phyloP scores from a whole-genome alignment of 2,329 filamentous ascomycete genomes.

The Xenoacremonium recifei region DNA sequence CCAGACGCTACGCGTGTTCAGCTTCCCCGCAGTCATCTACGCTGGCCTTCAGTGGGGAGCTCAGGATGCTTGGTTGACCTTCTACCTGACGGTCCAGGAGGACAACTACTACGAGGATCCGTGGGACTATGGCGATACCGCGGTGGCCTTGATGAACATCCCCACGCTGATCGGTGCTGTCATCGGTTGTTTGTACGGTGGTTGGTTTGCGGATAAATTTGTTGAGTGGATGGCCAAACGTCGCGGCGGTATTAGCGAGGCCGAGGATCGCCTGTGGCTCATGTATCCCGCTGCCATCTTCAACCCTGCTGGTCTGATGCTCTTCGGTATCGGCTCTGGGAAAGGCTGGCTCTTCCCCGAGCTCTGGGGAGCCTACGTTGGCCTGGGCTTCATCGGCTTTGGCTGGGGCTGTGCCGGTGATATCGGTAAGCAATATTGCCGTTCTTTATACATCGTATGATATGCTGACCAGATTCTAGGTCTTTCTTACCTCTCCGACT shows the following conservation, averaged over 20 bases:
- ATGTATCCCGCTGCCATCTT: constrained; percentile 9
- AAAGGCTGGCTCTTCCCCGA: constrained; percentile 8
- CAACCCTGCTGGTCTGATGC: constrained; percentile 5
- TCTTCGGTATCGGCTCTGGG: constrained; percentile 7
- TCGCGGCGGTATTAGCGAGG: constrained; percentile 7
- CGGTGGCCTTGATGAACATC: constrained; percentile 9
- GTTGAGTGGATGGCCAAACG: constrained; percentile 5
- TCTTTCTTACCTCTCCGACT: constrained; percentile 7
- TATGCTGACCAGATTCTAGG: not conserved
- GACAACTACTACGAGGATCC: constrained; percentile 10
- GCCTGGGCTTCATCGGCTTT: constrained; percentile 9
- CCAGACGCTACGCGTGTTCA: constrained; percentile 7
- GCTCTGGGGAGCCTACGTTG: constrained; percentile 6
- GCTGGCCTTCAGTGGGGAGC: constrained; percentile 9
- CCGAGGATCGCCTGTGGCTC: constrained; percentile 8
- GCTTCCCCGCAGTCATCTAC: constrained; percentile 6
- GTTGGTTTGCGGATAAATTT: constrained; percentile 8
- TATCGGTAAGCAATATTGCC: constrained; percentile 4
- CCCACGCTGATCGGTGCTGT: constrained; percentile 8
- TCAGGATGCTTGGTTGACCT: constrained; percentile 8
- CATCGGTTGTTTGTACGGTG: constrained; percentile 7
- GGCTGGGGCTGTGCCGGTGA: constrained; percentile 10
- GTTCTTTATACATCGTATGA: not conserved
- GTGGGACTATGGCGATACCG: constrained; percentile 7
- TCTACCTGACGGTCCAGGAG: constrained; percentile 8